Percentiles rank a stretch among this genome's conserved stretches.
Conservation (phyloP, 2,329 filamentous ascomycete genomes). For the Nannizziopsis arthrosporioides region DNA sequence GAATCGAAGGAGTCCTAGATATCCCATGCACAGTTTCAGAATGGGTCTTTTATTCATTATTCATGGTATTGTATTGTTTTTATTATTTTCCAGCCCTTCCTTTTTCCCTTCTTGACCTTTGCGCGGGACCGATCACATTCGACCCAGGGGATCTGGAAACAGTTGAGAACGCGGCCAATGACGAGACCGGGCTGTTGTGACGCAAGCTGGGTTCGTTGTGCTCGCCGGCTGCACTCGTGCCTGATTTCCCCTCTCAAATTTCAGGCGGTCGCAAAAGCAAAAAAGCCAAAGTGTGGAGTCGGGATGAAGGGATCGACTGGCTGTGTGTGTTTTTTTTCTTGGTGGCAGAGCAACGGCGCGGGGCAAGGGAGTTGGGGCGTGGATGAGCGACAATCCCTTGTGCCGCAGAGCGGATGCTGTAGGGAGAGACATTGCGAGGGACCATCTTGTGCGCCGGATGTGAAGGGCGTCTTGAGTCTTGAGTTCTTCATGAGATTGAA, state of each 20-base stretch:
- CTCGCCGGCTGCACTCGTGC: constrained; percentile 6
- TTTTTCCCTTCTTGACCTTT: too few relatives aligned
- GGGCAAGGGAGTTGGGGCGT: not conserved
- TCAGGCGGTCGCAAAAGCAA: constrained; percentile 3
- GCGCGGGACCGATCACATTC: constrained; percentile 5
- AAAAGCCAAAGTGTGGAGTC: constrained; percentile 4
- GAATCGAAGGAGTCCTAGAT: too few relatives aligned
- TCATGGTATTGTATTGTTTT: too few relatives aligned
- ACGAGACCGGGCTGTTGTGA: constrained; percentile 1
- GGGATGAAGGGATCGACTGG: not conserved
- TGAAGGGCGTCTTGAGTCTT: too few relatives aligned
- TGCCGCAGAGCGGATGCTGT: too few relatives aligned
- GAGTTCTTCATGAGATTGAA: too few relatives aligned
- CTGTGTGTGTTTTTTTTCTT: not conserved
- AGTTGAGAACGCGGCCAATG: not conserved
- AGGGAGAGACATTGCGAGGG: too few relatives aligned
- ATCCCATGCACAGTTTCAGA: too few relatives aligned
- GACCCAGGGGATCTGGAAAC: not conserved
- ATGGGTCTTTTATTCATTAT: too few relatives aligned
- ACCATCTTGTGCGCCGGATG: too few relatives aligned
- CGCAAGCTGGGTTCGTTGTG: not conserved
- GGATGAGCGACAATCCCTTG: not conserved
- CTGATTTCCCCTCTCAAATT: constrained; percentile 6
- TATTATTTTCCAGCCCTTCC: too few relatives aligned
- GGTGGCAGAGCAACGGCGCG: constrained; percentile 1